A percentile compares a stretch with the other conserved stretches of the same genome.
These are phyloP conservation scores for Hymenoscyphus albidus DNA, from an alignment of 2,329 filamentous ascomycete genomes.

Conservation along the genomic window DNA sequence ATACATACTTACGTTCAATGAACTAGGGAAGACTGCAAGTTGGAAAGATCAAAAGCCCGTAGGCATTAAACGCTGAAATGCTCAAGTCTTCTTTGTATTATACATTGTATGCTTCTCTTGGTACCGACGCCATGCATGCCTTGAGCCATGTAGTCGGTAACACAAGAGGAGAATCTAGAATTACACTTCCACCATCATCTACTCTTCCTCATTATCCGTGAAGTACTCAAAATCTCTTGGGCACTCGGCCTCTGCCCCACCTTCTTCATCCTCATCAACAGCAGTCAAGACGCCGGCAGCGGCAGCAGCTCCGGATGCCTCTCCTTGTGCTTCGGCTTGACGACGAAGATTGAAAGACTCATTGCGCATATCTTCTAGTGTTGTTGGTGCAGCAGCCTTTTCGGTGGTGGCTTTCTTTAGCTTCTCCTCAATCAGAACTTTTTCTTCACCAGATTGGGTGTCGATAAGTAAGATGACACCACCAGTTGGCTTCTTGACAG, in stretches of 20 bases:
- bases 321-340: slow-evolving; percentile 32
- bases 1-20: no score
- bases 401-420: slow-evolving; percentile 73
- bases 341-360: slow-evolving; percentile 40
- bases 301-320: slow-evolving; percentile 55
- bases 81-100: slow-evolving; percentile 6
- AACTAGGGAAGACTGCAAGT: no score
- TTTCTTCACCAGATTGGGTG: slow-evolving; percentile 71
- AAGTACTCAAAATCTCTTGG: slow-evolving; percentile 77
- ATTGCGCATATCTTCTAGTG: slow-evolving; percentile 30
- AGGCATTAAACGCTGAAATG: background rate
- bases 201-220: slow-evolving; percentile 41
- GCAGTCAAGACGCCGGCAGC: slow-evolving; percentile 79
- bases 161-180: slow-evolving; percentile 22
- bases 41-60: background rate
- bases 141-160: slow-evolving; percentile 14
- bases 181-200: slow-evolving; percentile 19
- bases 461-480: slow-evolving; percentile 90
- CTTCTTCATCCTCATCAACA: slow-evolving; percentile 79
- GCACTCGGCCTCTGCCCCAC: slow-evolving; percentile 65
- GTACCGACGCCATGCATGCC: background rate
- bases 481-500: slow-evolving; percentile 91
- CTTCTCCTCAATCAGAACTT: slow-evolving; percentile 84
- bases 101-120: slow-evolving; percentile 17
- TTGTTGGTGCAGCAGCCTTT: slow-evolving; percentile 47